A percentile compares a stretch with the other conserved stretches of the same genome.
Conservation (phyloP, 2,329 filamentous ascomycete genomes). For the Leptographium flavum region DNA sequence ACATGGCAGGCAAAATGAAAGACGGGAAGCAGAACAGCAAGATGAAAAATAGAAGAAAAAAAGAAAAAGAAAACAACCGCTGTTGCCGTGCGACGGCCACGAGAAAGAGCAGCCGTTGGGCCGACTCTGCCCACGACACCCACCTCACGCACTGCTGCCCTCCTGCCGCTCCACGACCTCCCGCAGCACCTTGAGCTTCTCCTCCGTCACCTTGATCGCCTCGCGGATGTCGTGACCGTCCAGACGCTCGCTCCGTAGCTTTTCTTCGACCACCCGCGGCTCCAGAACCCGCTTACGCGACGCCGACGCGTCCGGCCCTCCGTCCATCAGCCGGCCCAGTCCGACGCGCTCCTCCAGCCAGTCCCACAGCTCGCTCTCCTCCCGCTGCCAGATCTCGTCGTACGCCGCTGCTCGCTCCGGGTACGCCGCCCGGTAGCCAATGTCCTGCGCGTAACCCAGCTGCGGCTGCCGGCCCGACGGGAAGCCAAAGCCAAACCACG, state of each 20-base stretch:
- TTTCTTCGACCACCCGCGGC: conserved; percentile 44
- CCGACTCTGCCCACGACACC: not conserved
- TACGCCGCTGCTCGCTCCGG: conserved; percentile 68
- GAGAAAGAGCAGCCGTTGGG: not conserved
- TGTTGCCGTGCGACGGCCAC: not conserved
- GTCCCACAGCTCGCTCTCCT: conserved; percentile 82
- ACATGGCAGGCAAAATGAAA: not conserved
- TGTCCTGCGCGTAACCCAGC: conserved; percentile 20
- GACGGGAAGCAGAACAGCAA: not conserved
- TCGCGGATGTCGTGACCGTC: conserved; percentile 61
- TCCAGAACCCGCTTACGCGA: conserved; percentile 35
- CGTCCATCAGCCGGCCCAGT: conserved; percentile 42
- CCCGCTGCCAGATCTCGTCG: conserved; percentile 80
- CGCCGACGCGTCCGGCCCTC: conserved; percentile 24
- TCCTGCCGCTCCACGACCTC: conserved; percentile 40
- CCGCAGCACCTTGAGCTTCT: conserved; percentile 66
- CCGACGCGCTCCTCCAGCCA: conserved; percentile 84
- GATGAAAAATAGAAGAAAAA: not conserved
- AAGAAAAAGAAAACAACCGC: not conserved
- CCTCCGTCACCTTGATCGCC: conserved; percentile 74
- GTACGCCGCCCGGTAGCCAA: conserved; percentile 22
- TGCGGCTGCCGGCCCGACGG: conserved; percentile 22
- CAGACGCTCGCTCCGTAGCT: conserved; percentile 45
- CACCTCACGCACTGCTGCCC: not conserved
- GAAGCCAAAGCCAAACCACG: conserved; percentile 55